Base-by-base conservation (phyloP, 768 basidiomycete genomes). In the Plicaturopsis crispa region DNA sequence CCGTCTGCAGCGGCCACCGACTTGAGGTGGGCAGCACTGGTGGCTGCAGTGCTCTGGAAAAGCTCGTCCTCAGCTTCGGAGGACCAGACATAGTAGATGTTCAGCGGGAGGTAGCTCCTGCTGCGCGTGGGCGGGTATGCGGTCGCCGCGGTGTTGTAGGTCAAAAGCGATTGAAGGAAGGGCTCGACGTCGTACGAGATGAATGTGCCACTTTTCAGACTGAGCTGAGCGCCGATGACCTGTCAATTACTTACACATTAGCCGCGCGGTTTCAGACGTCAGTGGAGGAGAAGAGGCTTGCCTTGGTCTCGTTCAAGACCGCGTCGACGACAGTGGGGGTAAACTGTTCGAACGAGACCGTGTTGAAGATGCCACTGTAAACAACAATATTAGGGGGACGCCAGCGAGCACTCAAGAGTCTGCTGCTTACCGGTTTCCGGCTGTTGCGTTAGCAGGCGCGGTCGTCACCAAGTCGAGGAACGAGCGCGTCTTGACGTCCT, bases 171-270 rank as follows among this genome's bases (percentile, higher is more conserved):
- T 0, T 69, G 53, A 1, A 73, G 57, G 61, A 77, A 67, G 1
- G 73, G 72, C 40, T 80, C 74, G 31, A 73, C 62, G 34, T 62
- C 66, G 48, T 76, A 75, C 24, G 60, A 54, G 39, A 65, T 44
- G 35, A 63, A 53, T 1, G 65, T 66, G 34, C 69, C 62, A 39
- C 63, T 57, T 14, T 57, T 44, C 18, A 62, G 43, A 21, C 59
- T 44, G n/a, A 67, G 51, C 4, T 37, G 38, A 4, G 43, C 39
- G 13, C 73, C 69, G 69, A 69, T 74, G 51, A 67, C 67, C 70
- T 78, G 35, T n/a, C n/a, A n/a, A n/a, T n/a, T n/a, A n/a, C n/a
- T n/a, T n/a, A n/a, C n/a, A n/a, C n/a, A n/a, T n/a, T n/a, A n/a
- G n/a, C n/a, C n/a, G n/a, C n/a, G n/a, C n/a, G n/a, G n/a, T n/a